A percentile compares a stretch with the other conserved stretches of the same genome.
Evolutionary conservation across 192 early-diverging fungal genomes (phyloP).

Genomic region (Funneliformis mosseae): DNA sequence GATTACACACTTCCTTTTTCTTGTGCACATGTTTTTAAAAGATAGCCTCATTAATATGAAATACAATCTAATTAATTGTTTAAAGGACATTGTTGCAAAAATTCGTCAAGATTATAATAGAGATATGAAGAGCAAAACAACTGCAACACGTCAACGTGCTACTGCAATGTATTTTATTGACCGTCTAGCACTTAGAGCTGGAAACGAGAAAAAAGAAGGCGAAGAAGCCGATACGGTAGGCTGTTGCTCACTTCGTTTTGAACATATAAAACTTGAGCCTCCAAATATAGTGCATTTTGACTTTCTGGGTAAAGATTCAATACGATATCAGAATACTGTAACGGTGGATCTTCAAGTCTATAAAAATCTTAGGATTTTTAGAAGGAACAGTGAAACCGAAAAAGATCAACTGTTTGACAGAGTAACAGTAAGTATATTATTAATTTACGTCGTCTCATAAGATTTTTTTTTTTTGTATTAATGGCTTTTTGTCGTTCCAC

Average conservation of each 20-base stretch:
- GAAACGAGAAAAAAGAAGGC: slow-evolving; percentile 91
- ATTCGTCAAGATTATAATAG: slow-evolving; percentile 81
- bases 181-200: slow-evolving; percentile 90
- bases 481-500: neutral
- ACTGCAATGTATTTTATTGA: slow-evolving; percentile 97
- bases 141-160: slow-evolving; percentile 84
- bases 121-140: slow-evolving; percentile 80
- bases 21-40: neutral
- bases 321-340: slow-evolving; percentile 87
- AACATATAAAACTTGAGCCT: slow-evolving; percentile 84
- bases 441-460: neutral
- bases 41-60: neutral
- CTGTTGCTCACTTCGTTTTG: slow-evolving; percentile 94
- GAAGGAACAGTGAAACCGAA: slow-evolving; percentile 71
- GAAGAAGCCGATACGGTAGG: slow-evolving; percentile 99
- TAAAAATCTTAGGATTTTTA: slow-evolving; percentile 92
- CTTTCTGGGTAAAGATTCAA: slow-evolving; percentile 98
- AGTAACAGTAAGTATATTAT: slow-evolving; percentile 62
- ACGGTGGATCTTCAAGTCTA: slow-evolving; percentile 87
- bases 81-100: slow-evolving; percentile 63
- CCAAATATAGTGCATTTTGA: slow-evolving; percentile 90
- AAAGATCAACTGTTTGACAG: slow-evolving; percentile 92
- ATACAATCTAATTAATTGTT: neutral
- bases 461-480: neutral
- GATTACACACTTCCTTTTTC: slow-evolving; percentile 7